phyloP scores from a whole-genome alignment of 768 basidiomycete species.

The Rhizopogon vesiculosus region DNA sequence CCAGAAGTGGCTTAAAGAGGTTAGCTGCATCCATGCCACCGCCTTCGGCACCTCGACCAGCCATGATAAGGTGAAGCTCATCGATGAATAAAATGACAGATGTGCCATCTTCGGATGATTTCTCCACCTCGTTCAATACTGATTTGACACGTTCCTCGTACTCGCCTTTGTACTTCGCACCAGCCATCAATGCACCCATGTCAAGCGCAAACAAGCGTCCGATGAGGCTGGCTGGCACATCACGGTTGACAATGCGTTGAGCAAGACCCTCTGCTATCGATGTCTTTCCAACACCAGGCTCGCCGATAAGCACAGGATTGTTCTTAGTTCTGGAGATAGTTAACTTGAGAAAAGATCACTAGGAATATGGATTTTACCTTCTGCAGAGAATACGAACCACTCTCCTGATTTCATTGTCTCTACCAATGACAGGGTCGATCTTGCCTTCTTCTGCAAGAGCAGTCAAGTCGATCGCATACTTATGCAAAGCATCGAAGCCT shows the following conservation, averaged over 20 bases:
- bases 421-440: conserved; percentile 92
- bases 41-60: conserved; percentile 75
- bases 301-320: conserved; percentile 95
- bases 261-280: conserved; percentile 94
- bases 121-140: conserved; percentile 91
- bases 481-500: conserved; percentile 88
- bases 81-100: conserved; percentile 93
- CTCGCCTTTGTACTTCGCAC: conserved; percentile 90
- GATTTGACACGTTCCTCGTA: conserved; percentile 96
- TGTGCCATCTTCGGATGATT: conserved; percentile 69
- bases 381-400: conserved; percentile 79
- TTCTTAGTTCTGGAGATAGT: conserved; percentile 75
- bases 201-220: conserved; percentile 81
- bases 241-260: conserved; percentile 90
- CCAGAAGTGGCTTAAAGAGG: conserved; percentile 87
- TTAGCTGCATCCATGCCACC: conserved; percentile 94
- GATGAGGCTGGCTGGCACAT: conserved; percentile 75
- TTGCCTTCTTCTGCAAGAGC: conserved; percentile 87
- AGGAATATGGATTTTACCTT: conserved; percentile 36
- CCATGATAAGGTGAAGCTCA: conserved; percentile 93
- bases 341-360: background rate
- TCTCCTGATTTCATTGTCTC: conserved; percentile 89
- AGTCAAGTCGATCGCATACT: conserved; percentile 86
- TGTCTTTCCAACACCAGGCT: conserved; percentile 94
- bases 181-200: conserved; percentile 94